Percentiles rank a stretch among this genome's conserved stretches.
These are phyloP conservation scores for Phytophthora aleatoria DNA, from an alignment of 352 stramenopile genomes.

Conservation along the genomic window DNA sequence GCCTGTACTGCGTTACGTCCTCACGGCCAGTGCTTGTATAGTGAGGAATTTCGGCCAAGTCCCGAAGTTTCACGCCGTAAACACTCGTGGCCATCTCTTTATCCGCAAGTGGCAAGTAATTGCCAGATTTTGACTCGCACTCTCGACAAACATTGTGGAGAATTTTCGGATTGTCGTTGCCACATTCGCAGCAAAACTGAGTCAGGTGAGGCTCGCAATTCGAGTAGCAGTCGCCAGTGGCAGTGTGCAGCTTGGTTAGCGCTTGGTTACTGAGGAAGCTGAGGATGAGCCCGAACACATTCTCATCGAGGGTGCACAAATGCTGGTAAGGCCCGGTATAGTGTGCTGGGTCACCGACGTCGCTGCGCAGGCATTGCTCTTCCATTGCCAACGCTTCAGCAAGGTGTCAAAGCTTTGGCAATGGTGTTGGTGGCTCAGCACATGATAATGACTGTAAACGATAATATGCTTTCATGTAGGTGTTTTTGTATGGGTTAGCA, in stretches of 20 bases:
- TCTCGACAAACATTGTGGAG: background rate
- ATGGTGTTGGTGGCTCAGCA: background rate
- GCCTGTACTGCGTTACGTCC: conserved; percentile 4
- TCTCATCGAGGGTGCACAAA: conserved; percentile 15
- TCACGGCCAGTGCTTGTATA: background rate
- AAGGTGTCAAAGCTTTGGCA: background rate
- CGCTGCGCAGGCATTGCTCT: background rate
- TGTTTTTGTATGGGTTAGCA: background rate
- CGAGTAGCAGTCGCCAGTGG: conserved; percentile 26
- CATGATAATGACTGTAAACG: background rate
- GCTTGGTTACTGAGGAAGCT: conserved; percentile 28
- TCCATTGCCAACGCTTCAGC: background rate
- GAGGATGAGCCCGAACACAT: conserved; percentile 21
- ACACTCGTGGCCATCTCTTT: conserved; percentile 4
- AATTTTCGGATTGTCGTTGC: conserved; percentile 32
- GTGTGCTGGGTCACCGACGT: background rate
- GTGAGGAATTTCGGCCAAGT: conserved; percentile 1
- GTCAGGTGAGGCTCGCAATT: conserved; percentile 19
- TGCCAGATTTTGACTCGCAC: background rate
- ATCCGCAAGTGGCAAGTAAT: background rate
- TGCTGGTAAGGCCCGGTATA: conserved; percentile 3
- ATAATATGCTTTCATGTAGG: background rate
- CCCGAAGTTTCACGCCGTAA: conserved; percentile 16
- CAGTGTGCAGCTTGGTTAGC: conserved; percentile 31
- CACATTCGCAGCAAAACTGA: conserved; percentile 25